phyloP scores from a whole-genome alignment of 75 land plant species.

The Chamaecyparis obtusa region DNA sequence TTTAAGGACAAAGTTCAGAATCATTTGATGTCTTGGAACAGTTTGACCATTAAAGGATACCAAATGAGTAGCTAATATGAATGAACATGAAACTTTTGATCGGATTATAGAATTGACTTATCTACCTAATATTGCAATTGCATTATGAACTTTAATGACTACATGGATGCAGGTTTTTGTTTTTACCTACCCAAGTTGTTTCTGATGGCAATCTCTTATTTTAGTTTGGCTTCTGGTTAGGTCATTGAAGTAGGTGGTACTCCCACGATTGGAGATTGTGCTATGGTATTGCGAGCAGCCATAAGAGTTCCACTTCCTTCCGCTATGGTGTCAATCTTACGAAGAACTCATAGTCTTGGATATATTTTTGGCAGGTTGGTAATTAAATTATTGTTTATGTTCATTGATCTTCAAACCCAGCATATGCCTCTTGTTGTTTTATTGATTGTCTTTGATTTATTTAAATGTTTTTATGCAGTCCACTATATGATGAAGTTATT shows the following conservation, averaged over 20 bases:
- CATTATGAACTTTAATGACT: neutral
- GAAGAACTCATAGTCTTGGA: slow-evolving; percentile 81
- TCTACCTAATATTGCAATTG: neutral
- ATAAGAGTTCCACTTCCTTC: slow-evolving; percentile 90
- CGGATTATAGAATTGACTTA: neutral
- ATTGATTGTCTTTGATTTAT: neutral
- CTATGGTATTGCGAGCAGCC: slow-evolving; percentile 87
- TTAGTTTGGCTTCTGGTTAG: slow-evolving; percentile 30
- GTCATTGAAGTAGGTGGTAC: slow-evolving; percentile 90
- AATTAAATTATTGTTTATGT: neutral
- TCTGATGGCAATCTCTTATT: neutral
- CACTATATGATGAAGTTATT: slow-evolving; percentile 86
- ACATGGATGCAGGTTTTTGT: neutral
- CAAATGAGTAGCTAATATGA: neutral
- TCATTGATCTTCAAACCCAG: neutral
- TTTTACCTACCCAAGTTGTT: neutral
- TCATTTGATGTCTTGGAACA: neutral
- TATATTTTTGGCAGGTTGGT: slow-evolving; percentile 90
- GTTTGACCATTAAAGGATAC: neutral
- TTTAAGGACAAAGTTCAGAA: neutral
- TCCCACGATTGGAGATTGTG: slow-evolving; percentile 98
- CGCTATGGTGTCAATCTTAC: slow-evolving; percentile 79
- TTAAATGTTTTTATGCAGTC: slow-evolving; percentile 41
- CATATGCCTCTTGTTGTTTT: neutral
- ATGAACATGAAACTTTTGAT: neutral